Evolutionary conservation across 1,284 basidiomycete species (phyloP).

Genomic region (Cerioporus squamosus): DNA sequence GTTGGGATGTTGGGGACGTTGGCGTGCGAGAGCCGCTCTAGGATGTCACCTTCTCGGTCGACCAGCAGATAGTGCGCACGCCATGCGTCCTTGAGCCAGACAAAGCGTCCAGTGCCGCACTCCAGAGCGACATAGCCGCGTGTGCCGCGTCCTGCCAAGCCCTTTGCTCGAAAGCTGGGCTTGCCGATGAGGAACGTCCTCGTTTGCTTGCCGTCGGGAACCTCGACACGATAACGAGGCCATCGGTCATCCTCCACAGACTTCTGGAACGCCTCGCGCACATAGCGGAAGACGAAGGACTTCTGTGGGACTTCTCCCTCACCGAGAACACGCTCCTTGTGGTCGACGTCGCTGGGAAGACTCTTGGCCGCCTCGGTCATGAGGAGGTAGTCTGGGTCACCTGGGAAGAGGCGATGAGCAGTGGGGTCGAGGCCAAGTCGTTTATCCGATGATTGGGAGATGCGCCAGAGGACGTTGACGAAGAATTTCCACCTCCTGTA

Average conservation of each 20-base stretch:
- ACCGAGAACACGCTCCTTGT: background rate
- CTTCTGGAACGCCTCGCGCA: background rate
- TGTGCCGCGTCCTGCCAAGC: background rate
- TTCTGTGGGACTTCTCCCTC: background rate
- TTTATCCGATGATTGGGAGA: background rate
- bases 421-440: constrained; percentile 11
- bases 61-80: background rate
- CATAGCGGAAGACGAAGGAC: background rate
- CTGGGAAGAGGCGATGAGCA: background rate
- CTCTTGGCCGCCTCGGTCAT: background rate
- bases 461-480: background rate
- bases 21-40: background rate
- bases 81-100: constrained; percentile 9
- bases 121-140: background rate
- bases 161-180: background rate
- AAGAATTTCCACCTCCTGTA: background rate
- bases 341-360: background rate
- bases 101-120: background rate
- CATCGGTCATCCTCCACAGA: background rate
- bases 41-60: background rate
- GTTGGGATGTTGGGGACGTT: background rate
- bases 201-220: background rate
- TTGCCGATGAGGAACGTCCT: background rate
- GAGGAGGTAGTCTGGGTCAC: background rate
- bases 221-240: background rate